These are phyloP conservation scores for Camelina neglecta DNA, from an alignment of 345 rosid species.

Conservation along the genomic window DNA sequence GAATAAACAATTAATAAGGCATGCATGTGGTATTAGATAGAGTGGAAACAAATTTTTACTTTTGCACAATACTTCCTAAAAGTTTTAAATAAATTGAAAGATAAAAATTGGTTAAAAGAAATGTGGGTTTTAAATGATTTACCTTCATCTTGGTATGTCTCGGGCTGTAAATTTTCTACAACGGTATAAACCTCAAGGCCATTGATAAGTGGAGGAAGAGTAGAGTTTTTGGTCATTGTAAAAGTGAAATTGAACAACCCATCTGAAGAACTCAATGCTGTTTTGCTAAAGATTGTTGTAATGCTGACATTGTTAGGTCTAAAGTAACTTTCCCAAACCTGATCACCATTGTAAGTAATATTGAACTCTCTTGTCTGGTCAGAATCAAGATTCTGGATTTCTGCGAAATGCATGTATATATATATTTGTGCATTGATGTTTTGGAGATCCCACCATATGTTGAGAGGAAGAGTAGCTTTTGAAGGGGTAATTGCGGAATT, in stretches of 20 bases:
- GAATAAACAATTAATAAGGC: neutral
- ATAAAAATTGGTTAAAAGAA: neutral
- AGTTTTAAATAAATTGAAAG: too few species aligned
- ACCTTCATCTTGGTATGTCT: constrained; percentile 50
- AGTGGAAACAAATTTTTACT: neutral
- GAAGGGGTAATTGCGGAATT: constrained; percentile 33
- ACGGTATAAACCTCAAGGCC: neutral
- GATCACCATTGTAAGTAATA: neutral
- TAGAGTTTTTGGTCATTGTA: neutral
- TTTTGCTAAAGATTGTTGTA: constrained; percentile 7
- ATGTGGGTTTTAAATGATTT: neutral
- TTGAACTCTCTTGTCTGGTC: neutral
- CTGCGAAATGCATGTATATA: constrained; percentile 31
- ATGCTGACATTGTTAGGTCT: constrained; percentile 6
- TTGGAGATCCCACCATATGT: neutral
- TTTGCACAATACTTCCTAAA: neutral
- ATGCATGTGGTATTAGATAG: neutral
- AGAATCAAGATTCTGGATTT: constrained; percentile 28
- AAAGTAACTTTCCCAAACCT: neutral
- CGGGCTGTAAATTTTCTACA: neutral
- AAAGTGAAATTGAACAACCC: neutral
- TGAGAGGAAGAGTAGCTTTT: constrained; percentile 32
- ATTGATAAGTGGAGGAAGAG: neutral
- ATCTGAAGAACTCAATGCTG: neutral
- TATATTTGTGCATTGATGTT: constrained; percentile 26